Base-by-base conservation (phyloP, 768 basidiomycete species). In the Boletus tylopilopsis region DNA sequence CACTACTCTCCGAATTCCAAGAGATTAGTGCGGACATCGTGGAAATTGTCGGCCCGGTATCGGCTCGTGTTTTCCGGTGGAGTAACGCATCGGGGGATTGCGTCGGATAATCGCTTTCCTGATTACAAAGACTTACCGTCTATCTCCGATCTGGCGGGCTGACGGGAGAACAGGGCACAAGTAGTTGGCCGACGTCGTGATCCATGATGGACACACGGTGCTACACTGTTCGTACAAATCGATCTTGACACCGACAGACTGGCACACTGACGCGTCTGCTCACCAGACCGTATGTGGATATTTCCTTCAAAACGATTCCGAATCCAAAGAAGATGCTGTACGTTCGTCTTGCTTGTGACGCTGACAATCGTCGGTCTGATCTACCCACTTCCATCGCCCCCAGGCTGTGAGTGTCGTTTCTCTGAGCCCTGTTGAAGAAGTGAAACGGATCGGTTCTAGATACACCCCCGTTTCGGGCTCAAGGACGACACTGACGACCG, bases 381-480 rank as follows among this genome's bases (percentile, higher is more conserved):
- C 15, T 21, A 7, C 9, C n/a, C 18, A 3, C 22, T n/a, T 15
- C 23, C 25, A 25, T 10, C 11, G 7, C 13, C 24, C 10, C 24
- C 58, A 62, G 50, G 57, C 16, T n/a, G n/a, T n/a, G n/a, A n/a
- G n/a, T n/a, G n/a, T n/a, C n/a, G n/a, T n/a, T n/a, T n/a, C n/a
- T n/a, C n/a, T n/a, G n/a, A n/a, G n/a, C n/a, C n/a, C n/a, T n/a
- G n/a, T n/a, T n/a, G n/a, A n/a, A n/a, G n/a, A n/a, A n/a, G n/a
- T 22, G 22, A 29, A 30, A 38, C 35, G 50, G 6, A 37, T 35
- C 25, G n/a, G 16, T 29, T 41, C 15, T 61, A 85, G 84, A 62
- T 83, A 19, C 82, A 76, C 0, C 64, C 74, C 5, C 69, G 76
- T 15, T 84, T 87, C 45, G 85, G 84, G 15, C 72, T 87, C 15